These are phyloP conservation scores for Cladosporium sp. DNA, from an alignment of 2,329 filamentous ascomycete species.

Conservation along the genomic window DNA sequence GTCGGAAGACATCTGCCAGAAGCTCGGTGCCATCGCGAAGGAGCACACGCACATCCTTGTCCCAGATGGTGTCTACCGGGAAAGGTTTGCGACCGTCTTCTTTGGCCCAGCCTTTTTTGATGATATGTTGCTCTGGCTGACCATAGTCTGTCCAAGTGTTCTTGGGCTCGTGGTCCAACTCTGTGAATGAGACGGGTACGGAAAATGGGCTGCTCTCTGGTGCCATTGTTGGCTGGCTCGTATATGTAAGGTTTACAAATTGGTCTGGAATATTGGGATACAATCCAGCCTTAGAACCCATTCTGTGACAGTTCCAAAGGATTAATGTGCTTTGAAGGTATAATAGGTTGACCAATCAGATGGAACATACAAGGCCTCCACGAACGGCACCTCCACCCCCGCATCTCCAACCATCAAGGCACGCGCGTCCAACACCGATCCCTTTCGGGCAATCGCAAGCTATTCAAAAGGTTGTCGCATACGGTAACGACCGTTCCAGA, in stretches of 20 bases:
- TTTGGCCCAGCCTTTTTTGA: neutral
- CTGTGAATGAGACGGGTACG: neutral
- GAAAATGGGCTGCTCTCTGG: neutral
- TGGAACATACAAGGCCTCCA: neutral
- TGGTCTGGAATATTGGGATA: neutral
- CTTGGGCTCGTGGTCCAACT: neutral
- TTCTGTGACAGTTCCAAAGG: neutral
- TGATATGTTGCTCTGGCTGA: neutral
- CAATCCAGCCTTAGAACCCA: neutral
- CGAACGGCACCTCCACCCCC: neutral
- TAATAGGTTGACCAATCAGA: neutral
- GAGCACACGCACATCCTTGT: neutral
- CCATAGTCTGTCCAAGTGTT: neutral
- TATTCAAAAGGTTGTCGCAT: neutral
- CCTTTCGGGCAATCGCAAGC: neutral
- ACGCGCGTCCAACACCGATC: neutral
- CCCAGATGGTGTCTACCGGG: neutral
- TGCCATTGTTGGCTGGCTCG: neutral
- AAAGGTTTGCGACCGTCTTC: neutral
- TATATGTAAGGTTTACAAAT: neutral
- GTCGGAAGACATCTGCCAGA: neutral
- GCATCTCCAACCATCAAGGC: neutral
- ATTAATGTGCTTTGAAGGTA: neutral
- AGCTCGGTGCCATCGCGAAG: neutral
- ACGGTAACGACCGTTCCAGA: neutral